Percentiles rank a stretch among this genome's conserved stretches.
These are phyloP conservation scores for Euphorbia peplus DNA, from an alignment of 345 rosid genomes.

Conservation along the genomic window DNA sequence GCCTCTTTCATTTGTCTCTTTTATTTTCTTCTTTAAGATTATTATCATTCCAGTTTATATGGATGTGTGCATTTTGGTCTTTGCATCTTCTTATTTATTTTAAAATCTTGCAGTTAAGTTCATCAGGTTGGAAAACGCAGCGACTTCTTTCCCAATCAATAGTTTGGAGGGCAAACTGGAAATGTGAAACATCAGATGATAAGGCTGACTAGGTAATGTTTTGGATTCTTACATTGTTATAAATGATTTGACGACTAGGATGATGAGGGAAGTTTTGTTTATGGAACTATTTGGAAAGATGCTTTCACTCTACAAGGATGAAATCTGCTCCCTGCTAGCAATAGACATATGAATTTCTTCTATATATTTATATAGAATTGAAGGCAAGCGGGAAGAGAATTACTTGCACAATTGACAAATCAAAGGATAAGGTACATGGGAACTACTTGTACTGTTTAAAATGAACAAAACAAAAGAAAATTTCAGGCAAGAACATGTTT, in stretches of 20 bases:
- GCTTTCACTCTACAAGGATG: not conserved
- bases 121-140: constrained; percentile 77
- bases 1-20: not conserved
- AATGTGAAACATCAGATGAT: constrained; percentile 27
- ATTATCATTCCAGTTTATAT: not conserved
- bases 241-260: not conserved
- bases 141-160: constrained; percentile 74
- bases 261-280: not conserved
- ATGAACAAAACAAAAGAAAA: too few species aligned
- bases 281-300: not conserved
- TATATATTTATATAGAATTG: too few species aligned
- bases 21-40: not conserved
- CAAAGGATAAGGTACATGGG: too few species aligned
- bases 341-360: too few species aligned
- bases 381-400: too few species aligned
- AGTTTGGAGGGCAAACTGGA: constrained; percentile 82
- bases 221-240: not conserved
- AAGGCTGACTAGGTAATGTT: constrained; percentile 48
- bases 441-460: too few species aligned
- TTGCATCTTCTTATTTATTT: not conserved
- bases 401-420: too few species aligned
- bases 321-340: not conserved
- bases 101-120: constrained; percentile 47
- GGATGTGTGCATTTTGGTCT: not conserved
- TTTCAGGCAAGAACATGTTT: too few species aligned